Evolutionary conservation across 768 basidiomycete species (phyloP).

Genomic region (Nidularia pulvinata): DNA sequence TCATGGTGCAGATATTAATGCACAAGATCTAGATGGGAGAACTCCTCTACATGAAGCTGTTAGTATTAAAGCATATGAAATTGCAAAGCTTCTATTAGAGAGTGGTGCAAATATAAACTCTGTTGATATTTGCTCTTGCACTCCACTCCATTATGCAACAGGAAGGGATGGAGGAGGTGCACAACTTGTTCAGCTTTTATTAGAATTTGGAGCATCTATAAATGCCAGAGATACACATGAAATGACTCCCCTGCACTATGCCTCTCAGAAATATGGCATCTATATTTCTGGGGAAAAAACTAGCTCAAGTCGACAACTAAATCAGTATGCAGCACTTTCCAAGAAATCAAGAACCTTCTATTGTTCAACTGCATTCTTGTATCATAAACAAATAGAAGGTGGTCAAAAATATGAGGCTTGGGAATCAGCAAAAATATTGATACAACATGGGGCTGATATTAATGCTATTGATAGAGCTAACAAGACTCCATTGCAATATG

Average conservation of each 20-base stretch:
- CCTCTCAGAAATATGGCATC: background rate
- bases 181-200: background rate
- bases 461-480: background rate
- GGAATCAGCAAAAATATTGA: background rate
- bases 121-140: background rate
- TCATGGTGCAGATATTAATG: background rate
- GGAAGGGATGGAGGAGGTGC: background rate
- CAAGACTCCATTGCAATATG: background rate
- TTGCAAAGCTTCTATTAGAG: background rate
- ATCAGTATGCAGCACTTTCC: background rate
- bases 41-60: background rate
- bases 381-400: background rate
- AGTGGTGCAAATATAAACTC: background rate
- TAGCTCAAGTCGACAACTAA: background rate
- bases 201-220: background rate
- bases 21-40: background rate
- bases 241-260: background rate
- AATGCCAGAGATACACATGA: background rate
- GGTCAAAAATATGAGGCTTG: background rate
- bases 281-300: background rate
- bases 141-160: background rate
- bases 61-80: background rate
- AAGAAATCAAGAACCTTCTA: background rate
- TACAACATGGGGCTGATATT: background rate
- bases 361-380: too few species aligned